Percentiles rank a stretch among this genome's conserved stretches.
These are phyloP conservation scores for Zopfia rhizophila DNA, from an alignment of 2,329 filamentous ascomycete species.

Conservation along the genomic window DNA sequence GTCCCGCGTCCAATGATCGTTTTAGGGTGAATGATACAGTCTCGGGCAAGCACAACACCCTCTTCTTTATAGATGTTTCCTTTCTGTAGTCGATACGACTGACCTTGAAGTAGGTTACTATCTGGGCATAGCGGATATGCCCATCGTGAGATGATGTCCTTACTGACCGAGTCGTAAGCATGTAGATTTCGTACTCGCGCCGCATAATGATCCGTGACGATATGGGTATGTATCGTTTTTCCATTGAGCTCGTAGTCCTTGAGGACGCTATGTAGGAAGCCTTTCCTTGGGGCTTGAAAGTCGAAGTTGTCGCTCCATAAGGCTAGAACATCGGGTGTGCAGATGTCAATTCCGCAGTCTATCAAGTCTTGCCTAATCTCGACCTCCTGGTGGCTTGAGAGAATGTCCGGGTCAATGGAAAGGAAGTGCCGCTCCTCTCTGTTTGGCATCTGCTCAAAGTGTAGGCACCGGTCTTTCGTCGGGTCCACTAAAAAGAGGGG, in stretches of 20 bases:
- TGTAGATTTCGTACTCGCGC: conserved; percentile 86
- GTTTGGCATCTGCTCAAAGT: conserved; percentile 91
- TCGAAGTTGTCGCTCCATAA: conserved; percentile 98
- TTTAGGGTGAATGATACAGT: conserved; percentile 73
- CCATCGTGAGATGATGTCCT: conserved; percentile 87
- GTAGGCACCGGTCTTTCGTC: conserved; percentile 80
- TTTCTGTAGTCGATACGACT: conserved; percentile 77
- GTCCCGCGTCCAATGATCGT: conserved; percentile 82
- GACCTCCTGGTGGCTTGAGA: conserved; percentile 77
- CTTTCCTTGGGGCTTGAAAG: conserved; percentile 87
- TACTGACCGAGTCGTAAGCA: conserved; percentile 88
- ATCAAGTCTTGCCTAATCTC: conserved; percentile 89
- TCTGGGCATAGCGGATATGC: conserved; percentile 90
- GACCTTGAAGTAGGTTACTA: conserved; percentile 81
- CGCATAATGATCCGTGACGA: conserved; percentile 84
- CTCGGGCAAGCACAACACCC: conserved; percentile 76
- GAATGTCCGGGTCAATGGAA: conserved; percentile 80
- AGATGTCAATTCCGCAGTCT: conserved; percentile 96
- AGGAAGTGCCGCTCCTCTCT: conserved; percentile 72
- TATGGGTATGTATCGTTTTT: conserved; percentile 93
- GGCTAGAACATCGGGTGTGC: conserved; percentile 92
- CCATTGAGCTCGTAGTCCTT: conserved; percentile 98
- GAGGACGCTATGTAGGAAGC: conserved; percentile 90
- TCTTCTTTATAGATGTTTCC: conserved; percentile 82
- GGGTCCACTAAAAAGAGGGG: conserved; percentile 90